Evolutionary conservation across 352 stramenopile species (phyloP).

Genomic region (Phytophthora ohioensis): DNA sequence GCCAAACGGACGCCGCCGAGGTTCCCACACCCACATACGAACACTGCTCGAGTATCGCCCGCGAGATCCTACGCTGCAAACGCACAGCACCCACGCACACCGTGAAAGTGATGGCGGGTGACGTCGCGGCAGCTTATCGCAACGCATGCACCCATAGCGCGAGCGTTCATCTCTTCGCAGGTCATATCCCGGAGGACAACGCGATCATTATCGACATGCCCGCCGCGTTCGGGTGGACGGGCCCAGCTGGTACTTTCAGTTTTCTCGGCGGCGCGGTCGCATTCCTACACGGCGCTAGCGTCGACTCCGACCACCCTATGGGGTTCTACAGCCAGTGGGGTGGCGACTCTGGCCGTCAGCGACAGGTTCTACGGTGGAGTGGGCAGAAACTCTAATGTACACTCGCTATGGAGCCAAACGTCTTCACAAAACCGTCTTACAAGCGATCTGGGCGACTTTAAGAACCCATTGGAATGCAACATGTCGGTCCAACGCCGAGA

Average conservation of each 20-base stretch:
- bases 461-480: too few species aligned
- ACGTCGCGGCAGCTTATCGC: slow-evolving; percentile 20
- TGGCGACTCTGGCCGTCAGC: too few species aligned
- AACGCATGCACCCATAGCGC: slow-evolving; percentile 17
- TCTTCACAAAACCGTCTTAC: too few species aligned
- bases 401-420: too few species aligned
- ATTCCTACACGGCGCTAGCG: neutral
- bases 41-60: neutral
- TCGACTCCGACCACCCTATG: slow-evolving; percentile 21
- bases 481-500: too few species aligned
- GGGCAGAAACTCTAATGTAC: too few species aligned
- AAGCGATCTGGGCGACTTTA: too few species aligned
- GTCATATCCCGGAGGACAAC: slow-evolving; percentile 2
- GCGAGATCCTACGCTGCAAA: neutral
- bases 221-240: slow-evolving; percentile 26
- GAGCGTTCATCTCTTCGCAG: slow-evolving; percentile 8
- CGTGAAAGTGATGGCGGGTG: slow-evolving; percentile 14
- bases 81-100: neutral
- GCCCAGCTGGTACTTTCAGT: neutral
- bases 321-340: slow-evolving; percentile 6
- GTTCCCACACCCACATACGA: neutral
- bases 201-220: slow-evolving; percentile 27
- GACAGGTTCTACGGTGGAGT: too few species aligned
- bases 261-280: slow-evolving; percentile 26
- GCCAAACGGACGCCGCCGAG: neutral